Base-by-base conservation (phyloP, 495 filamentous ascomycete genomes). In the Penicillium cinerascens region DNA sequence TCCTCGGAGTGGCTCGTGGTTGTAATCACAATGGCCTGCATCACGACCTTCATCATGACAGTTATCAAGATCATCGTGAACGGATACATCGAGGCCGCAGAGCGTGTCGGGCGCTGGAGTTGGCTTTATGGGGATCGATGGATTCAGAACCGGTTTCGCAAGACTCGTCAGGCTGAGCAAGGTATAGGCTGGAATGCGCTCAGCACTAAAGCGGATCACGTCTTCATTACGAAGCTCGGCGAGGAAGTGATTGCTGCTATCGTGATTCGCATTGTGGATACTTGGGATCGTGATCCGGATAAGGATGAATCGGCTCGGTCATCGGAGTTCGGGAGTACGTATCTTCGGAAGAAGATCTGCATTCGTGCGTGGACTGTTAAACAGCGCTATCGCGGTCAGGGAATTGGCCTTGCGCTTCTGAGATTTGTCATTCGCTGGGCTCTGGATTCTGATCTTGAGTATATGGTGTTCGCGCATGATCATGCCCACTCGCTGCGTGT, bases 311-410 rank as follows among this genome's bases (percentile, higher is more conserved):
- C 6, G 35, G 6, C n/a, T 6, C n/a, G n/a, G n/a, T n/a, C n/a
- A n/a, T n/a, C n/a, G n/a, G n/a, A 20, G 3, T 21, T 44, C 17
- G 2, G 23, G 7, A 16, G 18, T 2, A 38, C 1, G 4, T 17
- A 16, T 17, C 9, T 5, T 16, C 22, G 37, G 13, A 27, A 39
- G 40, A 57, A 52, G 10, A 57, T 58, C 7, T 67, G 87, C 16
- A 83, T 92, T 42, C 74, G 85, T 20, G 89, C 86, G 1, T 92
- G 89, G 87, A 88, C 89, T 3, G 86, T 90, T 0, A 75, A 78
- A 63, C 53, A 82, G 52, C 72, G 67, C 55, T 92, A 88, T 64
- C 76, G 91, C 11, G 70, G 79, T 5, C 74, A 75, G 46, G 89
- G 89, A 0, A 68, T 95, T 7, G 91, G 89, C 4, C 70, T 60